Conservation (phyloP, 169 alveolate species). For the Plasmodium berghei region DNA sequence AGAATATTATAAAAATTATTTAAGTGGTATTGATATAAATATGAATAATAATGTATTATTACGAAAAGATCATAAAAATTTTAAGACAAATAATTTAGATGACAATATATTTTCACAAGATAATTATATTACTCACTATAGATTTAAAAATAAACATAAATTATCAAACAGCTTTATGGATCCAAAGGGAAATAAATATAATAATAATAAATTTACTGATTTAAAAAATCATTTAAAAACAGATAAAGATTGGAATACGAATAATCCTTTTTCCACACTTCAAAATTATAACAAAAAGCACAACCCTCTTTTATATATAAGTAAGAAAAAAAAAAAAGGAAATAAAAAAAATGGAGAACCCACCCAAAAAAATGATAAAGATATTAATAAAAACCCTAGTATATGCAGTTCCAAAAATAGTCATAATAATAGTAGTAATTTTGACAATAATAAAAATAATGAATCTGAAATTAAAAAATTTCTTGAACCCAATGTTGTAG, state of each 20-base stretch:
- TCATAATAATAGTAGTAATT: neutral
- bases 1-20: slow-evolving; percentile 65
- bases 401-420: neutral
- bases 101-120: neutral
- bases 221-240: neutral
- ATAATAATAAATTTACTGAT: neutral
- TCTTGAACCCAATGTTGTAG: neutral
- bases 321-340: slow-evolving; percentile 13
- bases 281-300: neutral
- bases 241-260: neutral
- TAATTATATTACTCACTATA: slow-evolving; percentile 7
- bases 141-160: slow-evolving; percentile 3
- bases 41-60: slow-evolving; percentile 13
- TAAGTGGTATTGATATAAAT: slow-evolving; percentile 8
- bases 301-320: neutral
- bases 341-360: slow-evolving; percentile 10
- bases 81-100: neutral
- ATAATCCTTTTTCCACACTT: slow-evolving; percentile 33
- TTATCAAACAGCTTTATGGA: neutral
- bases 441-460: neutral
- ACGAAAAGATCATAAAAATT: slow-evolving; percentile 7
- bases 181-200: neutral
- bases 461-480: neutral
- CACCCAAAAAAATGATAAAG: neutral
- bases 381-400: neutral